These are phyloP conservation scores for Stygiomarasmius scandens DNA, from an alignment of 1,284 basidiomycete genomes.

Conservation along the genomic window DNA sequence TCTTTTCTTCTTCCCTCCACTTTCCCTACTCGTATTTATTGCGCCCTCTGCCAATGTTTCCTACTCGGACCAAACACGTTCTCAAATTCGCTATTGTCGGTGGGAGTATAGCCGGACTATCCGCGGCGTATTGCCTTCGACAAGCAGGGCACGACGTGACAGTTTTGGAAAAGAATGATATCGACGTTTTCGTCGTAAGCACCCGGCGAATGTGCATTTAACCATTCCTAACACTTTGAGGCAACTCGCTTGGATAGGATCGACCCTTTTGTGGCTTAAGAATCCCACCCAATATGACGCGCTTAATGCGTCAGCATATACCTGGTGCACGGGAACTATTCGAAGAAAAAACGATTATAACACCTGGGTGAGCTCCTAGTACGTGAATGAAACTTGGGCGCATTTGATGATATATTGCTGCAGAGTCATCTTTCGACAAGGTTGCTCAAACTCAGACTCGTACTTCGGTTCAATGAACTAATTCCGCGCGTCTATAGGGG, in stretches of 20 bases:
- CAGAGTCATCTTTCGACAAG: conserved; percentile 4
- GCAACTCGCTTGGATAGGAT: not conserved
- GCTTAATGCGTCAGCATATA: conserved; percentile 6
- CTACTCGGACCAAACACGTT: not conserved
- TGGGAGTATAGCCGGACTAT: conserved; percentile 18
- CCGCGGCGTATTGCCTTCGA: conserved; percentile 15
- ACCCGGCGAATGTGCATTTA: not conserved
- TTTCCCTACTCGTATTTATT: too few species aligned
- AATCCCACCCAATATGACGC: conserved; percentile 16
- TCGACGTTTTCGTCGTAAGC: not conserved
- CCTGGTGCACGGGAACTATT: conserved; percentile 6
- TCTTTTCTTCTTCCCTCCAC: too few species aligned
- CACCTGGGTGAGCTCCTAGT: conserved; percentile 10
- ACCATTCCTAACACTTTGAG: not conserved
- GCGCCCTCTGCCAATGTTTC: not conserved
- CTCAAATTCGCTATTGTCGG: conserved; percentile 18
- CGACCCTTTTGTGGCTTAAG: conserved; percentile 5
- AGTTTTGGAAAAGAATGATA: conserved; percentile 10
- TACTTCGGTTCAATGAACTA: not conserved
- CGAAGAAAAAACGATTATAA: conserved; percentile 3
- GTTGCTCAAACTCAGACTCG: not conserved
- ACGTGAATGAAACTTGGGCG: not conserved
- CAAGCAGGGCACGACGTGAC: conserved; percentile 9
- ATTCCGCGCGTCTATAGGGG: not conserved
- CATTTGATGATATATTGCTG: not conserved